phyloP scores from a whole-genome alignment of 768 basidiomycete genomes.

The Rossbeevera mucosa region DNA sequence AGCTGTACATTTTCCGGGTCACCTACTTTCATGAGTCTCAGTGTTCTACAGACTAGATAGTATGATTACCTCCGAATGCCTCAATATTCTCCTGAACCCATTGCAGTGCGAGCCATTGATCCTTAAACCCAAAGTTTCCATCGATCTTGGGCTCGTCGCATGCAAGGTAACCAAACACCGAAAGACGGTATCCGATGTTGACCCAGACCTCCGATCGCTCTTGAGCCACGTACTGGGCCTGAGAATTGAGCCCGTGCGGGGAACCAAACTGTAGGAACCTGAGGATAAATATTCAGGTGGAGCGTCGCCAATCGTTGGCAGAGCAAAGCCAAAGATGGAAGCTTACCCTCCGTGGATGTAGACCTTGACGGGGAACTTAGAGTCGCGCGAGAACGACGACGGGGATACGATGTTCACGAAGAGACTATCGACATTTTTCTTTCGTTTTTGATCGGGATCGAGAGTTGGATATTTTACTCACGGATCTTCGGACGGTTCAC shows the following conservation, averaged over 20 bases:
- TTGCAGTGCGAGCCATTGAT: constrained; percentile 72
- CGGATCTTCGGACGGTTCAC: constrained; percentile 69
- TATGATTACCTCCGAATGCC: constrained; percentile 57
- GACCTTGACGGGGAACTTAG: constrained; percentile 59
- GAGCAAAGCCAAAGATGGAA: not conserved
- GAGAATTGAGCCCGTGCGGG: constrained; percentile 54
- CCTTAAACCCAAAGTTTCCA: constrained; percentile 83
- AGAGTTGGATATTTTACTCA: constrained; percentile 22
- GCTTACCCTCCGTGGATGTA: constrained; percentile 75
- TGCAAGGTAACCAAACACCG: constrained; percentile 73
- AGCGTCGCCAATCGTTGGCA: not conserved
- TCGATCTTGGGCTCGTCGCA: constrained; percentile 54
- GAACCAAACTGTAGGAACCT: constrained; percentile 80
- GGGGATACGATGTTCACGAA: constrained; percentile 65
- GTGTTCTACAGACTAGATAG: not conserved
- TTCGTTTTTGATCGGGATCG: not conserved
- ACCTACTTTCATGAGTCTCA: constrained; percentile 35
- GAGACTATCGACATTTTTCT: constrained; percentile 35
- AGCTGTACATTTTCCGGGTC: constrained; percentile 58
- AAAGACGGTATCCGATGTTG: constrained; percentile 73
- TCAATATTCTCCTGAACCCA: constrained; percentile 69
- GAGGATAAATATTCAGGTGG: not conserved
- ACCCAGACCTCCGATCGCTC: constrained; percentile 68
- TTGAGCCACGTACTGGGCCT: constrained; percentile 64
- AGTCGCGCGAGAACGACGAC: constrained; percentile 37